phyloP scores from a whole-genome alignment of 2,329 filamentous ascomycete species.

The Talaromyces marneffei region DNA sequence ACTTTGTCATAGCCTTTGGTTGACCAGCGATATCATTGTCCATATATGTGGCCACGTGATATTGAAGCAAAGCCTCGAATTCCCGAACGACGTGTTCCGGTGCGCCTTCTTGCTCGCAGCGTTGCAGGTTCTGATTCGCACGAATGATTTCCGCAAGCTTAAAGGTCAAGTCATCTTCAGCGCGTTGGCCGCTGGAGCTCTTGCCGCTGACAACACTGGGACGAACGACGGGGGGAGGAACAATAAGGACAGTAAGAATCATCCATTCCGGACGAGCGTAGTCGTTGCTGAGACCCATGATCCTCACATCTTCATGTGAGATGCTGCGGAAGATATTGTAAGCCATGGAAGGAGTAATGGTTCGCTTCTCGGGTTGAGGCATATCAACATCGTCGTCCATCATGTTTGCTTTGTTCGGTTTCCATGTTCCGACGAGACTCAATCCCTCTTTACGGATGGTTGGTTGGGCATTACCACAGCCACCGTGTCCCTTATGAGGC shows the following conservation, averaged over 20 bases:
- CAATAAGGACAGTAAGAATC: constrained; percentile 89
- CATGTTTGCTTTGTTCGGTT: constrained; percentile 59
- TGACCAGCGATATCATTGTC: constrained; percentile 98
- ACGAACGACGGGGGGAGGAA: constrained; percentile 89
- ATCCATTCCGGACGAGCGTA: constrained; percentile 98
- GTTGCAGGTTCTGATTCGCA: constrained; percentile 88
- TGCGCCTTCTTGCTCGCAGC: constrained; percentile 85
- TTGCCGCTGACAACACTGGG: constrained; percentile 97
- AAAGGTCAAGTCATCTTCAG: constrained; percentile 98
- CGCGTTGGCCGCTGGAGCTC: constrained; percentile 82
- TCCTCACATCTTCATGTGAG: constrained; percentile 68
- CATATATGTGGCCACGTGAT: constrained; percentile 99
- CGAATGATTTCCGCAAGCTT: constrained; percentile 98
- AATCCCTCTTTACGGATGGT: constrained; percentile 82
- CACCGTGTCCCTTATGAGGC: constrained; percentile 63
- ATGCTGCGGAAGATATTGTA: constrained; percentile 84
- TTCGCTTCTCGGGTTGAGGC: constrained; percentile 69
- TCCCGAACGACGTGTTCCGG: constrained; percentile 86
- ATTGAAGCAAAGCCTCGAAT: constrained; percentile 88
- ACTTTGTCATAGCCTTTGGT: constrained; percentile 93
- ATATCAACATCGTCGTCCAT: constrained; percentile 59
- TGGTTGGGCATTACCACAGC: constrained; percentile 88
- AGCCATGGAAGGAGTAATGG: constrained; percentile 77
- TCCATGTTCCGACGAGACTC: constrained; percentile 72
- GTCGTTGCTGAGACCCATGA: constrained; percentile 88